Evolutionary conservation across 352 stramenopile genomes (phyloP).

Genomic region (Globisporangium canariense): DNA sequence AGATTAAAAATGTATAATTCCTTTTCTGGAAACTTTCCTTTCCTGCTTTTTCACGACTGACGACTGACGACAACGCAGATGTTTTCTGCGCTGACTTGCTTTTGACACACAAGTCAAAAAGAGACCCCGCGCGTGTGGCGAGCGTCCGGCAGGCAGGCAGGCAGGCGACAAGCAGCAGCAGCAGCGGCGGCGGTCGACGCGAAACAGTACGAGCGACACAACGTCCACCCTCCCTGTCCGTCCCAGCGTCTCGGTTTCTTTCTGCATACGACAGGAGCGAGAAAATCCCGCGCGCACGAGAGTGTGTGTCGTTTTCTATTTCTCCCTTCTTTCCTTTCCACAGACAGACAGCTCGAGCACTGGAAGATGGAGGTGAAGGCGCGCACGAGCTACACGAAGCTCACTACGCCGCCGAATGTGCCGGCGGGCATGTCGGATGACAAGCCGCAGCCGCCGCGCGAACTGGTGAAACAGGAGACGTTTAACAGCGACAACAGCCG

Average conservation of each 20-base stretch:
- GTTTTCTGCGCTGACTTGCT: too few species aligned
- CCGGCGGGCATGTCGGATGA: background rate
- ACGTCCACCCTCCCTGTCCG: background rate
- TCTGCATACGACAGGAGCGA: background rate
- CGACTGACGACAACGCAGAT: too few species aligned
- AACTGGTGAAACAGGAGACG: constrained; percentile 28
- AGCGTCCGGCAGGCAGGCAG: background rate
- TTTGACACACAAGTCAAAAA: too few species aligned
- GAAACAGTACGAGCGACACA: background rate
- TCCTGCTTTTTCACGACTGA: too few species aligned
- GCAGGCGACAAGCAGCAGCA: background rate
- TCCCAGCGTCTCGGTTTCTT: background rate
- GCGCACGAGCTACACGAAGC: constrained; percentile 26
- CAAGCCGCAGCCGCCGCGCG: background rate
- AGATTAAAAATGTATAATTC: too few species aligned
- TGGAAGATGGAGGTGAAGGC: background rate
- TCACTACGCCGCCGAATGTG: constrained; percentile 36
- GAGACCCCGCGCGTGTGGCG: background rate
- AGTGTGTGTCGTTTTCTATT: background rate
- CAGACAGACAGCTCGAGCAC: background rate
- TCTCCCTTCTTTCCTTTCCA: background rate
- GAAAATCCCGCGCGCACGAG: background rate
- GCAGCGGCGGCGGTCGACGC: background rate
- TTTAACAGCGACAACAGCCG: constrained; percentile 31
- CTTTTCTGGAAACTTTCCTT: too few species aligned